Evolutionary conservation across 768 basidiomycete genomes (phyloP).

Genomic region (Chalciporus sphaerocephalus): DNA sequence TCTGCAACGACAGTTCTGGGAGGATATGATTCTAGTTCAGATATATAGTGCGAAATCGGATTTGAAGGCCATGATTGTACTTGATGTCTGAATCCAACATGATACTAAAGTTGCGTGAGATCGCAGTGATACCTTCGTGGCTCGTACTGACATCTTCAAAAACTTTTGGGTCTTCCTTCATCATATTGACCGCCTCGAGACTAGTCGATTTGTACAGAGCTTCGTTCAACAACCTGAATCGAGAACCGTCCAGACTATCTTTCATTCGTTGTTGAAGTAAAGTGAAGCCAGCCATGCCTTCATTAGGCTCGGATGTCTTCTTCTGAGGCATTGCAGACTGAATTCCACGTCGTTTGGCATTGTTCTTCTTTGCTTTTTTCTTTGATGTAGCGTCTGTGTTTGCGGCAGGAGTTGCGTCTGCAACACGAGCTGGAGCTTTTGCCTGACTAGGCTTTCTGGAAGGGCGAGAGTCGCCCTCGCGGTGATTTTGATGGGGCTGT

Average conservation of each 20-base stretch:
- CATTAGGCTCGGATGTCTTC: constrained; percentile 13
- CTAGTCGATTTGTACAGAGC: constrained; percentile 85
- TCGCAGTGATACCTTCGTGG: constrained; percentile 2
- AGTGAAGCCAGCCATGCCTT: constrained; percentile 45
- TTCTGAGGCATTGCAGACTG: constrained; percentile 24
- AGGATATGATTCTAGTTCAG: constrained; percentile 59
- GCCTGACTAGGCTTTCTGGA: constrained; percentile 1
- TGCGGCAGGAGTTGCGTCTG: constrained; percentile 9
- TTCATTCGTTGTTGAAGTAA: constrained; percentile 74
- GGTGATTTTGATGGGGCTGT: constrained; percentile 8
- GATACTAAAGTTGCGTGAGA: constrained; percentile 61
- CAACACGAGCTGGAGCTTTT: constrained; percentile 9
- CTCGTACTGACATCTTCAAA: constrained; percentile 69
- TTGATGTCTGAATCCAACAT: constrained; percentile 86
- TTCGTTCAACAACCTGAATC: constrained; percentile 94
- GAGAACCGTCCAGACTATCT: constrained; percentile 78
- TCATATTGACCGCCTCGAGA: constrained; percentile 67
- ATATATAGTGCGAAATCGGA: constrained; percentile 81
- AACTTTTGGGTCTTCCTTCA: constrained; percentile 75
- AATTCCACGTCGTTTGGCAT: constrained; percentile 11
- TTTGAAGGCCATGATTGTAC: constrained; percentile 92
- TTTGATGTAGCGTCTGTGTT: constrained; percentile 5
- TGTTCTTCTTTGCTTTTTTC: constrained; percentile 20
- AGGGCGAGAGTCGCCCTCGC: background rate
- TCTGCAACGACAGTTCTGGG: constrained; percentile 76